Conservation (phyloP, 2,329 filamentous ascomycete species). For the Phialemoniopsis sp. region DNA sequence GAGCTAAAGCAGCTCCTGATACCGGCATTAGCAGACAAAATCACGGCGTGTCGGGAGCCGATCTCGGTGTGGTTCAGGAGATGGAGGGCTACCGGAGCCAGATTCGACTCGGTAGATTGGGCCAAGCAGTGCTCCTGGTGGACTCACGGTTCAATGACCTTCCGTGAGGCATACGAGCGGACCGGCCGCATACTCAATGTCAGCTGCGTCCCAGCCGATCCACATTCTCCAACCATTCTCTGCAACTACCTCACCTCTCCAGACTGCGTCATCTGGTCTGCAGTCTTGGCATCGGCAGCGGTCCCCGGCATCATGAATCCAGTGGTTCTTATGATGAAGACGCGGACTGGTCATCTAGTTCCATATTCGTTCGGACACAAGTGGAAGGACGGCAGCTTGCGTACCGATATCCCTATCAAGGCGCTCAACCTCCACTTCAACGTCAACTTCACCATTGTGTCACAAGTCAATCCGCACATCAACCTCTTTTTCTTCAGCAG, state of each 20-base stretch:
- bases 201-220: slow-evolving; percentile 91
- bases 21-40: slow-evolving; percentile 78
- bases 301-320: slow-evolving; percentile 96
- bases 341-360: slow-evolving; percentile 66
- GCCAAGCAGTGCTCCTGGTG: slow-evolving; percentile 84
- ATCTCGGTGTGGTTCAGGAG: slow-evolving; percentile 72
- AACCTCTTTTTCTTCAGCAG: slow-evolving; percentile 99
- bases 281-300: slow-evolving; percentile 88
- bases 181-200: slow-evolving; percentile 95
- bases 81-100: slow-evolving; percentile 89
- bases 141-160: slow-evolving; percentile 85
- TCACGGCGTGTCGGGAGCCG: slow-evolving; percentile 79
- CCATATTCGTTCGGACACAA: slow-evolving; percentile 98
- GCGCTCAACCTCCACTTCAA: slow-evolving; percentile 96
- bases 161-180: slow-evolving; percentile 88
- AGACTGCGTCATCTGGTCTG: slow-evolving; percentile 98
- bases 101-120: slow-evolving; percentile 94
- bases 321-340: slow-evolving; percentile 90
- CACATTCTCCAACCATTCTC: slow-evolving; percentile 85
- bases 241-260: slow-evolving; percentile 94
- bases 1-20: slow-evolving; percentile 83
- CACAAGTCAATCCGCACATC: slow-evolving; percentile 91
- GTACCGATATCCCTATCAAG: slow-evolving; percentile 93
- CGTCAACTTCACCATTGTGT: slow-evolving; percentile 92
- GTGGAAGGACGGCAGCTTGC: slow-evolving; percentile 94